Conservation (phyloP, 1,284 basidiomycete genomes). For the Trichosporon sp. region DNA sequence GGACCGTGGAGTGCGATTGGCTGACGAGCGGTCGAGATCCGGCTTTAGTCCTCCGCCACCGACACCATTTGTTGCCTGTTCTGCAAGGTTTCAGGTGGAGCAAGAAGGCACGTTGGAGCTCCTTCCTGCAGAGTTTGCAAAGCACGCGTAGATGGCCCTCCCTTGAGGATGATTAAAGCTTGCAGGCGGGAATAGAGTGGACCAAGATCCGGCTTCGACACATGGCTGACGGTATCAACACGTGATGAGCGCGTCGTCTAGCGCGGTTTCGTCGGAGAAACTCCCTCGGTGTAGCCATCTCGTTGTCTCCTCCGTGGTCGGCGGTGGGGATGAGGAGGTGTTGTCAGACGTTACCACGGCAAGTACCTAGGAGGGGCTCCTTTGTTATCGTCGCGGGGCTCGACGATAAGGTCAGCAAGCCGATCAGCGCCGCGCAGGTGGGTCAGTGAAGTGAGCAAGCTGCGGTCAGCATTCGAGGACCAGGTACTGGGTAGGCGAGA, state of each 20-base stretch:
- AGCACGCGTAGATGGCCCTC: not conserved
- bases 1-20: not conserved
- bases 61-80: not conserved
- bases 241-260: not conserved
- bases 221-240: not conserved
- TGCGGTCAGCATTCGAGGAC: not conserved
- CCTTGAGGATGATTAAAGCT: not conserved
- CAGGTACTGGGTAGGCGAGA: not conserved
- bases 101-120: conserved; percentile 4
- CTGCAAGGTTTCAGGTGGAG: conserved; percentile 2
- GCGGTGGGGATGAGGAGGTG: not conserved
- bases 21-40: not conserved
- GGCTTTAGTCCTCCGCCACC: not conserved
- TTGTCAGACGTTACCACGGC: not conserved
- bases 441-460: not conserved
- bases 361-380: not conserved
- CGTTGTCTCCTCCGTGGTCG: not conserved
- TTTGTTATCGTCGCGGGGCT: not conserved
- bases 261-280: conserved; percentile 1
- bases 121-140: not conserved
- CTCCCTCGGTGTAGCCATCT: not conserved
- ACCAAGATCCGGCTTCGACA: not conserved
- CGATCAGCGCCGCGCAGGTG: not conserved
- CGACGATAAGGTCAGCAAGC: not conserved
- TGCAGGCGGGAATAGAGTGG: not conserved